Base-by-base conservation (phyloP, 768 basidiomycete species). In the Terana coerulea region DNA sequence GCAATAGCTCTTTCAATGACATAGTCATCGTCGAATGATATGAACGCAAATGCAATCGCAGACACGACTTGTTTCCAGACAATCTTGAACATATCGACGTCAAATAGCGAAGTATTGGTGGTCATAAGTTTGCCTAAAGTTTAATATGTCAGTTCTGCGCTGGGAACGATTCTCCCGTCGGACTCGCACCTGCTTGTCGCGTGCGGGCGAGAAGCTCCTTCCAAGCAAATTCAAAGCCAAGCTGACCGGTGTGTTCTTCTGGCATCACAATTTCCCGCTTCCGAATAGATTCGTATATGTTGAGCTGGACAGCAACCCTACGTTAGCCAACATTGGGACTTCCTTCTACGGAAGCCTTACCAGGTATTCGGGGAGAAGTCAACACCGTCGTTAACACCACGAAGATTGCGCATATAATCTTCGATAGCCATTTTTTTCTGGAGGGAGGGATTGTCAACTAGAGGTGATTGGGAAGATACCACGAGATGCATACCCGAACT, bases 191-290 rank as follows among this genome's bases (percentile, higher is more conserved):
- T 54, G 91, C 82, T 64, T 83, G 84, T 50, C 84, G 78, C 39
- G 94, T 83, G 28, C 97, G 81, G 28, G 84, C 69, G 31, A 98
- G 76, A 9, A 99, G 74, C 59, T 98, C 94, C 65, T 97, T 98
- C 97, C 97, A 99, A 15, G 97, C 95, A 65, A 95, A 97, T 60
- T 98, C 97, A 65, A 99, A 99, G 8, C 97, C 97, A 39, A 95
- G 78, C 63, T 92, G 91, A 1, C 95, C 97, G 8, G 86, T 89
- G 62, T 99, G 97, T 60, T 99, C 97, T 68, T 98, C 94, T 0
- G 97, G 95, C 84, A 99, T 88, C 44, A 98, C 79, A 49, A 99
- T 98, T 71, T 99, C 97, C 36, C 84, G 76, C 69, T 89, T 94
- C 47, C 89, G 83, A 61, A 99, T 97, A 1, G 91, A 93, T 59